Evolutionary conservation across 768 basidiomycete species (phyloP), one percentile per base, ranked within the genome.

Genomic region (Tricholoma flavovirens): DNA sequence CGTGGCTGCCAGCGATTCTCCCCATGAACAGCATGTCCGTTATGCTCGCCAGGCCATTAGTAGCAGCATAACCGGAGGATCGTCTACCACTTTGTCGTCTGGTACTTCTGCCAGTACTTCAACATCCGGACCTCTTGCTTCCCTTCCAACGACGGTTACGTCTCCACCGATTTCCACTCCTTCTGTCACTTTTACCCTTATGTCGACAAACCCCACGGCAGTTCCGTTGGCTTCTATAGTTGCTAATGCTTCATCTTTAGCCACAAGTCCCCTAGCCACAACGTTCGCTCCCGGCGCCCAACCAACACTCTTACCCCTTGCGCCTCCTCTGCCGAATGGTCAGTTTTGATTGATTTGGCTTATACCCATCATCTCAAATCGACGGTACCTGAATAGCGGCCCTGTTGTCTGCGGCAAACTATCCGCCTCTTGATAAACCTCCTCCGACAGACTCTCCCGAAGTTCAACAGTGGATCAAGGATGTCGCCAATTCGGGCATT

Each of bases 401-500:
- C 10, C 63, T 66, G 11, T 62, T 87, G 36, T 63, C 64, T 30
- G 80, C 83, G 2, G 60, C 81, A 15, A 78, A 80, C 57, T 92
- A 88, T 66, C 90, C 90, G 3, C 35, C 79, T 0, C 72, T 89
- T n/a, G 90, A 91, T 69, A 69, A 64, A 24, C 64, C 74, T 2
- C 87, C 88, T 29, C 78, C 83, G 5, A 77, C 73, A 3, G 80
- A 87, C 69, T 82, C 82, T 5, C 74, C 81, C 17, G 70, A 85
- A 59, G 88, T 91, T 8, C 72, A 80, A 60, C 77, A 82, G 64
- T 92, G 90, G 90, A 83, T 86, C n/a, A 51, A 75, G 54, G 81
- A 87, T 12, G 83, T 90, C 22, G 49, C 63, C 5, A 70, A 72
- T 43, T 80, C 83, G 9, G 84, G 85, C 35, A 61, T 88, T 36